A percentile compares a stretch with the other conserved stretches of the same genome.
phyloP scores from a whole-genome alignment of 345 rosid species.

The Melaleuca quinquenervia region DNA sequence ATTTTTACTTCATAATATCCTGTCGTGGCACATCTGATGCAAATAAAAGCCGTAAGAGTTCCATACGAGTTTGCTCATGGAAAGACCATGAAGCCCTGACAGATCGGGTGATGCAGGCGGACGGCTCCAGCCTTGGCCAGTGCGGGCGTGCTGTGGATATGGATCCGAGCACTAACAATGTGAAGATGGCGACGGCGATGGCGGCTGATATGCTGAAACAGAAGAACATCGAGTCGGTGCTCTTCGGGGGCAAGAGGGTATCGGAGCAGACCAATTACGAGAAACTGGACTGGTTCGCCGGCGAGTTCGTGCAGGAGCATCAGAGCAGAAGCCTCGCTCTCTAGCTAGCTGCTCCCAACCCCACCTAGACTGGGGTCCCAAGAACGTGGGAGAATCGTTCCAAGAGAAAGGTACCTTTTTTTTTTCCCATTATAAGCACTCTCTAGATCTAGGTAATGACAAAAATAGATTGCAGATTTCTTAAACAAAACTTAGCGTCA shows the following conservation, averaged over 20 bases:
- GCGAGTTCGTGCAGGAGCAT: slow-evolving; percentile 87
- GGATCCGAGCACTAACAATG: slow-evolving; percentile 59
- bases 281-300: slow-evolving; percentile 86
- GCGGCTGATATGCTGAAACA: slow-evolving; percentile 94
- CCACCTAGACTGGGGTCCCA: not conserved
- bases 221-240: slow-evolving; percentile 89
- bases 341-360: slow-evolving; percentile 37
- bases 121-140: slow-evolving; percentile 56
- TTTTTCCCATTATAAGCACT: not conserved
- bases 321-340: slow-evolving; percentile 77
- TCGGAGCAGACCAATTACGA: slow-evolving; percentile 64
- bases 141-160: slow-evolving; percentile 46
- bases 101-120: slow-evolving; percentile 36
- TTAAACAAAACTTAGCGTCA: not conserved
- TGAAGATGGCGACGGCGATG: slow-evolving; percentile 46
- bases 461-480: not conserved
- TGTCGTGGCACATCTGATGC: not conserved
- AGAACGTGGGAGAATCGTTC: not conserved
- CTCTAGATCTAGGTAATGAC: not conserved
- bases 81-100: not conserved
- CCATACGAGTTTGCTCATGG: not conserved
- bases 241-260: slow-evolving; percentile 81
- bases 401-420: not conserved
- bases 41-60: not conserved
- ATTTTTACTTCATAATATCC: not conserved